Evolutionary conservation across 352 stramenopile genomes (phyloP).

Genomic region (Pythium insidiosum): DNA sequence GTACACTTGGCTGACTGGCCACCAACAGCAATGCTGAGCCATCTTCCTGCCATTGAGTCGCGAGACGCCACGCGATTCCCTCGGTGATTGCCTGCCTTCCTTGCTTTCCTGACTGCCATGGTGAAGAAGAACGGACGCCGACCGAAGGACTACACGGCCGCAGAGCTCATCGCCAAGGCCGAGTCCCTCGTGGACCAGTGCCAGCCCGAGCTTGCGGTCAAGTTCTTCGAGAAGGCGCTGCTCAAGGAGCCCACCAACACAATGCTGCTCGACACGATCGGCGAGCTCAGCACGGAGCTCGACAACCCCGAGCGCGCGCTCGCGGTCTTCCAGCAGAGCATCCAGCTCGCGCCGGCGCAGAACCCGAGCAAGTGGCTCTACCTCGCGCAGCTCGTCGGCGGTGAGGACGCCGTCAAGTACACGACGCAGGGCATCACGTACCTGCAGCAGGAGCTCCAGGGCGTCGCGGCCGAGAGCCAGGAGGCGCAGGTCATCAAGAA

Average conservation of each 20-base stretch:
- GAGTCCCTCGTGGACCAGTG: constrained; percentile 80
- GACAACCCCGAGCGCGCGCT: constrained; percentile 71
- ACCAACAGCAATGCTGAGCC: constrained; percentile 2
- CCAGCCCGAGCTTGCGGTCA: constrained; percentile 73
- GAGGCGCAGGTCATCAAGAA: constrained; percentile 69
- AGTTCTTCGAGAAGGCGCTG: constrained; percentile 80
- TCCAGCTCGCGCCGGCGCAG: constrained; percentile 48
- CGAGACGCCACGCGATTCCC: background rate
- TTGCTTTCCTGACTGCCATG: too few species aligned
- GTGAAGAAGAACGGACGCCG: constrained; percentile 16
- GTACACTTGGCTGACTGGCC: constrained; percentile 1
- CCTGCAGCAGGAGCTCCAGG: constrained; percentile 48
- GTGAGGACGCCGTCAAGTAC: constrained; percentile 65
- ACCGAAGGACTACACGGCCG: constrained; percentile 42
- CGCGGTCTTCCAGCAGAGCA: constrained; percentile 63
- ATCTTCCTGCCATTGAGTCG: background rate
- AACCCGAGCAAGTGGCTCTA: constrained; percentile 86
- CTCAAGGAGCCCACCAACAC: constrained; percentile 60
- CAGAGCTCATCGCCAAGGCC: constrained; percentile 73
- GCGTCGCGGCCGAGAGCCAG: constrained; percentile 25
- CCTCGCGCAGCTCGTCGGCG: constrained; percentile 64
- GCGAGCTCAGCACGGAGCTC: constrained; percentile 77
- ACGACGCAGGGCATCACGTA: constrained; percentile 62
- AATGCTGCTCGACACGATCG: constrained; percentile 65
- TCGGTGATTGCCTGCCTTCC: too few species aligned